Evolutionary conservation across 2,329 filamentous ascomycete species (phyloP), one percentile per base, ranked within the genome.

Genomic region (Penicillium paneum): DNA sequence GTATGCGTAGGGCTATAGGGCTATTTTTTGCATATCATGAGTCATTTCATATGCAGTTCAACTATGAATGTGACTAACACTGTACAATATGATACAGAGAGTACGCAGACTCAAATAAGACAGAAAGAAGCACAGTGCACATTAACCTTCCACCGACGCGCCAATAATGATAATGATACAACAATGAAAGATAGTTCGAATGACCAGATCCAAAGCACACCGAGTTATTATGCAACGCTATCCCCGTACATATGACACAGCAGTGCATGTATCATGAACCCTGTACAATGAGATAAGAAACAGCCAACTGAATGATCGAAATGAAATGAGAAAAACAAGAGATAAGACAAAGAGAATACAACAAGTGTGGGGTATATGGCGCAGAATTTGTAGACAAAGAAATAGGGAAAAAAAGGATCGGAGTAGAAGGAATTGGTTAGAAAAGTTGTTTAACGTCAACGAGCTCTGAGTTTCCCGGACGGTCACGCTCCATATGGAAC

Each of bases 401-500:
- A 35, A 49, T 34, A 26, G 43, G 42, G 38, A 45, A 15, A 38
- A 41, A 28, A 32, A 46, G 12, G 41, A 44, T 8, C 10, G n/a
- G 17, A n/a, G 8, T 31, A 28, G 24, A 28, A 42, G 17, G 19
- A 6, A n/a, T 31, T 21, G 28, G 46, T 67, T 59, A 74, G 45
- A 75, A 74, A 36, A 75, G 69, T 49, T 65, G 64, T 54, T 68
- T 68, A 28, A 67, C 52, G 32, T 69, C 65, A 48, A 73, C 64
- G 39, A 70, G 59, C 38, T 73, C 69, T 12, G 65, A 56, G 34
- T 66, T 67, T 31, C 63, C 61, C 12, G 70, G 69, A 34, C 72
- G 71, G 55, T 76, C 74, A 38, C 74, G 69, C 60, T 77, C 74
- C 63, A 75, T 70, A 54, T 77, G 74, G 54, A 70, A 74, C 74